Base-by-base conservation (phyloP, 2,329 filamentous ascomycete species). In the Anthostomella pinea region DNA sequence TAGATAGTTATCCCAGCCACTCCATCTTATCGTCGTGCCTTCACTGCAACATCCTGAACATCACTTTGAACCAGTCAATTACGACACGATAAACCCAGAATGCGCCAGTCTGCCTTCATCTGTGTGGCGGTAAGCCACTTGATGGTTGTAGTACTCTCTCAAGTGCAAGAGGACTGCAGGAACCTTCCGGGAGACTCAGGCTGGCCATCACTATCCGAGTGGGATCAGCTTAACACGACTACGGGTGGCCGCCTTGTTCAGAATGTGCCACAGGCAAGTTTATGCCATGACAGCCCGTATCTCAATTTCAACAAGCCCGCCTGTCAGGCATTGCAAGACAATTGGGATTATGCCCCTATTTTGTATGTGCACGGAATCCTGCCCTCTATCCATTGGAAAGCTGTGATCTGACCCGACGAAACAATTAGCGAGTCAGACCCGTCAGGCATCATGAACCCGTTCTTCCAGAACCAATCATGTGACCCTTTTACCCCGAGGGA, bases 401-500 rank as follows among this genome's bases (percentile, higher is more conserved):
- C n/a, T n/a, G n/a, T n/a, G n/a, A n/a, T n/a, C n/a, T n/a, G n/a
- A n/a, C n/a, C n/a, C n/a, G n/a, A n/a, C n/a, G n/a, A n/a, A n/a
- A n/a, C n/a, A n/a, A n/a, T n/a, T n/a, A n/a, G n/a, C n/a, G n/a
- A n/a, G n/a, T n/a, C n/a, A n/a, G n/a, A n/a, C n/a, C 38, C 33
- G 7, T 28, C 33, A 4, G 38, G 37, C 13, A 9, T 41, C 14
- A 29, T 41, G 29, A 33, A 28, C 22, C 21, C 17, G 8, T 37
- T 33, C n/a, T 41, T 16, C 18, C 33, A 38, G 20, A 38, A 41
- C 16, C 39, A 30, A n/a, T n/a, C n/a, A n/a, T 68, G 65, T 32
- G 63, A 66, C 38, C 63, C 66, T 8, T 65, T 65, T 45, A 35
- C 46, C 8, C 6, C 65, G 51, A 41, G 67, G 62, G 41, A 55